Evolutionary conservation across 306 rosid genomes (phyloP).

Genomic region (Biancaea sappan): DNA sequence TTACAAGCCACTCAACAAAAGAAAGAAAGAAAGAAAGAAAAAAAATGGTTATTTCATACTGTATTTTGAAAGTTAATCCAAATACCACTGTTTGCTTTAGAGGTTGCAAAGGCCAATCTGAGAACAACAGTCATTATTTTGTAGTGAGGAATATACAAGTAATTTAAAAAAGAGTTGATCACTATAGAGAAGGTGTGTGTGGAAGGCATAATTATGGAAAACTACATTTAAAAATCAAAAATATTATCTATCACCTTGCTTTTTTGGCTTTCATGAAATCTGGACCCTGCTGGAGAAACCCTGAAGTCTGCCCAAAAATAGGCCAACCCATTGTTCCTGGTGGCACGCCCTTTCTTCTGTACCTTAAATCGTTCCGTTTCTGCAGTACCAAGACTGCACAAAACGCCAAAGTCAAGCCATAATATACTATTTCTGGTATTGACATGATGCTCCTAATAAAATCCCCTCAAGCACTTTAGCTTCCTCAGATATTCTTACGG

Average conservation of each 20-base stretch:
- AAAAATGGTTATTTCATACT: conserved; percentile 19
- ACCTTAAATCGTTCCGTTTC: conserved; percentile 62
- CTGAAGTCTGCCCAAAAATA: conserved; percentile 64
- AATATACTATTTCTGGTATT: conserved; percentile 40
- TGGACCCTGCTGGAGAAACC: conserved; percentile 70
- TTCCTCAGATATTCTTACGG: conserved; percentile 11
- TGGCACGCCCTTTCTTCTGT: conserved; percentile 60
- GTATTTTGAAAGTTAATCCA: conserved; percentile 30
- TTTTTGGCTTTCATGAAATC: conserved; percentile 66
- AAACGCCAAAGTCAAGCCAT: conserved; percentile 42
- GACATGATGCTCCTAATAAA: conserved; percentile 47
- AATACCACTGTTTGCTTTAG: conserved; percentile 14
- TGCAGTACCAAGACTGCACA: conserved; percentile 51
- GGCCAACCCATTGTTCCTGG: conserved; percentile 95
- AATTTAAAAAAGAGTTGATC: neutral
- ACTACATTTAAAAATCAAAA: too few relatives aligned
- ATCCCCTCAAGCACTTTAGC: too few relatives aligned
- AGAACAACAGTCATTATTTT: conserved; percentile 11
- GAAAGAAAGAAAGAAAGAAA: neutral
- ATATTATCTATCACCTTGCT: conserved; percentile 47
- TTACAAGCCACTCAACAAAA: neutral
- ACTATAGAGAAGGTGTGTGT: neutral
- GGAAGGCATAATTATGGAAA: too few relatives aligned
- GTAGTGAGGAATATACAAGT: conserved; percentile 2
- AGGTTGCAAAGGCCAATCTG: conserved; percentile 18